Evolutionary conservation across 139 green algal genomes (phyloP), one percentile per base, ranked within the genome.

Genomic region (Chlamydomonas sp.): DNA sequence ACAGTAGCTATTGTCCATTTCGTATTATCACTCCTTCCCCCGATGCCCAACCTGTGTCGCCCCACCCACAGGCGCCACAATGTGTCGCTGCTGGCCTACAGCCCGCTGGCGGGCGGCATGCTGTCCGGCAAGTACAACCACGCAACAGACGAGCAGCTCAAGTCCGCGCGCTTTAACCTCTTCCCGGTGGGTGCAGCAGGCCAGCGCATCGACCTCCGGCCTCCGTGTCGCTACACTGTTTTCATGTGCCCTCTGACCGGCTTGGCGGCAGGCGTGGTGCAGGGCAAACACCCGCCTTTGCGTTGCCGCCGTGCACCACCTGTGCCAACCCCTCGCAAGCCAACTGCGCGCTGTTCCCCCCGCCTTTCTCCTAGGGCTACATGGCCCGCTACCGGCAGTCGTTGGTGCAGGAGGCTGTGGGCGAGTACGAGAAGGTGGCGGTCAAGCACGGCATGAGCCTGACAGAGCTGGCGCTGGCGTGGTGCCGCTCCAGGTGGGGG

Each of bases 51-150:
- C 31, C 31, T 49, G 31, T 49, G 31, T 49, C 31, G 31, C 31
- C 31, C 31, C 31, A 49, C 31, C 31, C 31, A 49, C 31, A 49
- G 63, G 68, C 87, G 92, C 59, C 88, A 90, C 90, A 96, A 98
- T 85, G 96, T 99, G 16, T 91, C 91, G 3, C 91, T 99, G 91
- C 91, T 99, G 72, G 96, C 97, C 0, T 99, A 98, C 93, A 88
- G 66, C 5, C 91, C 92, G 0, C 83, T 95, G 68, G 92, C 88
- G 9, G 90, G 91, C 79, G 85, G 88, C 71, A 83, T 89, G 1
- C 88, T 98, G 58, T 92, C 86, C 1, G 94, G 92, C 58, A 98
- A 98, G 86, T 97, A 97, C 90, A 89, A 90, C 80, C 17, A 62
- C 15, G 76, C 90, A 8, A 77, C 77, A 1, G 75, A 91, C 59